Base-by-base conservation (phyloP, 768 basidiomycete genomes). In the Suillus decipiens region DNA sequence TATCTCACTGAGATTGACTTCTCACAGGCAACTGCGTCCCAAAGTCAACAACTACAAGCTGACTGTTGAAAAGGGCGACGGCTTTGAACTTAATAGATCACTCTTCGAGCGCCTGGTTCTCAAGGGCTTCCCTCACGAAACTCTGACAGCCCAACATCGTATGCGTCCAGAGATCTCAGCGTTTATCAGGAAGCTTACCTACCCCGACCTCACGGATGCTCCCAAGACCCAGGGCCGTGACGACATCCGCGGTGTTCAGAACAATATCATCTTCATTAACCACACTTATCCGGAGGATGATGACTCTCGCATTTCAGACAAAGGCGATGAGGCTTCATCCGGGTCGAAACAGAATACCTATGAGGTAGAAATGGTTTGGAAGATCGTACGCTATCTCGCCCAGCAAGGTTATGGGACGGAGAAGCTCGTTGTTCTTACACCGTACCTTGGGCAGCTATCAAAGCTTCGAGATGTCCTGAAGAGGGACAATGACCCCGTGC, bases 111-210 rank as follows among this genome's bases (percentile, higher is more conserved):
- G 89, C 5, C 80, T 90, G 1, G 84, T 89, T 22, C 71, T 84
- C 11, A 80, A 81, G 63, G 83, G 81, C 0, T 90, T 85, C 67
- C 89, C 89, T 0, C 89, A 90, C 69, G 66, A 73, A 54, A 85
- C 80, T 0, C 81, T 90, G 19, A 70, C 66, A 0, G 69, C 80
- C 50, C 89, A 90, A 64, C 89, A 90, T 68, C 84, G 89, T 14
- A 90, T 90, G 89, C 80, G 89, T 9, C 89, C 89, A 1, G 88
- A 90, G 65, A 90, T 90, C 14, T 88, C 89, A 7, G 67, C 79
- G 0, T 75, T 89, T 28, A 80, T 90, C 39, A 82, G 89, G 15
- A 68, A 76, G 9, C 77, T 90, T 17, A 90, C 88, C 0, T 90
- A 91, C 66, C 86, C 86, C 0, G 85, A 85, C 17, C 82, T 90